These are phyloP conservation scores for Cardamine occulta DNA, from an alignment of 345 rosid species.

Conservation along the genomic window DNA sequence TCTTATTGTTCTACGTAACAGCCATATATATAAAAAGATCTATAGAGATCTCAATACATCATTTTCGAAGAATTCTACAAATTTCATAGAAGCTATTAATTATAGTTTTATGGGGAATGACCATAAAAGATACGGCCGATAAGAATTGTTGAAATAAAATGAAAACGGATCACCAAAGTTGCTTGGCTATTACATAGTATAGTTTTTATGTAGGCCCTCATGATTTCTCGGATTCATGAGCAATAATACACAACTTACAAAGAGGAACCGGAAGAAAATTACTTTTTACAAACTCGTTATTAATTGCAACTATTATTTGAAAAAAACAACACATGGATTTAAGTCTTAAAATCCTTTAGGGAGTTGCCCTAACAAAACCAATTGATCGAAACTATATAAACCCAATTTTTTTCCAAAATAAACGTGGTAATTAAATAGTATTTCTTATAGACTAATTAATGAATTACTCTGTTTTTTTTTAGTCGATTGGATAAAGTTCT, in stretches of 20 bases:
- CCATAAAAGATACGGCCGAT: slow-evolving; percentile 18
- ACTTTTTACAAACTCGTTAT: background rate
- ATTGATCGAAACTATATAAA: slow-evolving; percentile 9
- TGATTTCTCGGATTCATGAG: slow-evolving; percentile 25
- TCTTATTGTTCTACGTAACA: slow-evolving; percentile 29
- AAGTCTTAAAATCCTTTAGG: background rate
- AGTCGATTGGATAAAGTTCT: background rate
- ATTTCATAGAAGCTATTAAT: slow-evolving; percentile 20
- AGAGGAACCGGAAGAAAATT: background rate
- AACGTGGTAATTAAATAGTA: background rate
- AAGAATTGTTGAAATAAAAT: slow-evolving; percentile 6
- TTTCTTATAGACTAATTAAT: background rate
- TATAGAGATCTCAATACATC: background rate
- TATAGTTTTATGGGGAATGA: slow-evolving; percentile 26
- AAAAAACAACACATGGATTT: background rate
- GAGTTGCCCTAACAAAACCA: slow-evolving; percentile 9
- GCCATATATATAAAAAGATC: background rate
- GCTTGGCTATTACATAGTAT: slow-evolving; percentile 20
- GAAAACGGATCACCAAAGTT: slow-evolving; percentile 20
- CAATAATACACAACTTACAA: slow-evolving; percentile 19
- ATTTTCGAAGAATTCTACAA: background rate
- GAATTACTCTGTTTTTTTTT: background rate
- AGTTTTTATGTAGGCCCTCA: slow-evolving; percentile 9
- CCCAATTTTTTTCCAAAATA: background rate
- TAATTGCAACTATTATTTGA: slow-evolving; percentile 2